These are phyloP conservation scores for Polytrichum commune DNA, from an alignment of 225 moss, liverwort and hornwort species.

Conservation along the genomic window DNA sequence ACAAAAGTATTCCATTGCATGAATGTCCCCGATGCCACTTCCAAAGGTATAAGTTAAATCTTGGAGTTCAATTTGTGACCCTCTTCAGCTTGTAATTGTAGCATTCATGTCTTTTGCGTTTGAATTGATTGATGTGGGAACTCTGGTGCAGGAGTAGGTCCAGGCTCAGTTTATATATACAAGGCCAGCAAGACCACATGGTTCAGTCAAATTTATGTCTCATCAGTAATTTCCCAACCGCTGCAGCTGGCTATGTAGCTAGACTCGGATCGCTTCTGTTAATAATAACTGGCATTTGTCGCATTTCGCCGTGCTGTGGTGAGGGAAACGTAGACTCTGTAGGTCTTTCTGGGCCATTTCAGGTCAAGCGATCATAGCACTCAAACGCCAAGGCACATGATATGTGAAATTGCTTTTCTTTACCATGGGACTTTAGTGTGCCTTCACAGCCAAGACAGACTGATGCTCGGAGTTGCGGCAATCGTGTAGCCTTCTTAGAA, in stretches of 20 bases:
- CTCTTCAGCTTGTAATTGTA: not conserved
- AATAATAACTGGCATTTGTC: not conserved
- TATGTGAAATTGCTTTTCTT: not conserved
- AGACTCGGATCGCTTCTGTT: not conserved
- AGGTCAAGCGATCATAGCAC: not conserved
- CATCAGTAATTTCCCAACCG: not conserved
- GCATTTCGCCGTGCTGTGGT: too few species aligned
- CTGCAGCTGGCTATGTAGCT: conserved; percentile 3
- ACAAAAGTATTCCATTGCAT: not conserved
- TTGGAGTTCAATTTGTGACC: not conserved
- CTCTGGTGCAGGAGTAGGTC: not conserved
- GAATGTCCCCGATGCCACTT: too few species aligned
- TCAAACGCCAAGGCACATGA: not conserved
- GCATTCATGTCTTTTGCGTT: not conserved
- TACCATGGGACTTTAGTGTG: not conserved
- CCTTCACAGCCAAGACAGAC: not conserved
- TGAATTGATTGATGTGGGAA: not conserved
- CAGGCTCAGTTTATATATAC: not conserved
- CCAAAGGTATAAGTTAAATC: not conserved
- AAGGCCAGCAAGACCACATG: not conserved
- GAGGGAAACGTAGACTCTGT: not conserved
- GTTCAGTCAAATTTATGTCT: not conserved
- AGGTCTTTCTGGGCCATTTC: not conserved
- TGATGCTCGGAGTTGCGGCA: not conserved
- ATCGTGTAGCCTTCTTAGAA: not conserved